These are phyloP conservation scores for Leptographium radiaticola DNA, from an alignment of 2,329 filamentous ascomycete species.

Conservation along the genomic window DNA sequence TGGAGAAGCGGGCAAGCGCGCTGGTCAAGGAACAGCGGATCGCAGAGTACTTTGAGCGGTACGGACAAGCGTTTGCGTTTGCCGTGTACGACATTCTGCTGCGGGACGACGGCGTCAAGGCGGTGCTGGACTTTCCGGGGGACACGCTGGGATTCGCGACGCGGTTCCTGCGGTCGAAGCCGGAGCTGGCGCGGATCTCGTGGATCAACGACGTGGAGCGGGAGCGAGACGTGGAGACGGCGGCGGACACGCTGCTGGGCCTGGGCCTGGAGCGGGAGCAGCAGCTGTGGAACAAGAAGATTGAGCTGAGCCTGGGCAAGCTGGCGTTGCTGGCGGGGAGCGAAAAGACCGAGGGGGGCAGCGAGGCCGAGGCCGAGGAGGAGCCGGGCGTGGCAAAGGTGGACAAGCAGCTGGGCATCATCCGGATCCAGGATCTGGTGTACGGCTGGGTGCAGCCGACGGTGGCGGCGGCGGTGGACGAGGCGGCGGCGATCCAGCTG, in stretches of 20 bases:
- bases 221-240: constrained; percentile 62
- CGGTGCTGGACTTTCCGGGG: constrained; percentile 57
- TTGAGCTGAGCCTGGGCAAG: constrained; percentile 82
- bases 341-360: constrained; percentile 12
- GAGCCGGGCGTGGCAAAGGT: constrained; percentile 25
- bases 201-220: constrained; percentile 90
- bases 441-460: constrained; percentile 58
- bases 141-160: constrained; percentile 63
- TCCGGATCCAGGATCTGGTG: constrained; percentile 67
- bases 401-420: constrained; percentile 52
- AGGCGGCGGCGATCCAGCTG: constrained; percentile 62
- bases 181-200: constrained; percentile 61
- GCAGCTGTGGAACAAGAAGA: constrained; percentile 84
- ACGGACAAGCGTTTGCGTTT: constrained; percentile 54
- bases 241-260: constrained; percentile 56
- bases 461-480: constrained; percentile 63
- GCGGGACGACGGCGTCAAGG: constrained; percentile 48
- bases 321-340: constrained; percentile 57
- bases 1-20: constrained; percentile 28
- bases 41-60: constrained; percentile 44
- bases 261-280: constrained; percentile 60
- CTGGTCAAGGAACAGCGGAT: constrained; percentile 35
- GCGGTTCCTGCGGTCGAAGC: constrained; percentile 59
- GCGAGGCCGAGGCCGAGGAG: constrained; percentile 6
- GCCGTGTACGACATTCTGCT: constrained; percentile 74